Evolutionary conservation across 768 basidiomycete species (phyloP), one percentile per base, ranked within the genome.

Genomic region (Tricholoma flavovirens): DNA sequence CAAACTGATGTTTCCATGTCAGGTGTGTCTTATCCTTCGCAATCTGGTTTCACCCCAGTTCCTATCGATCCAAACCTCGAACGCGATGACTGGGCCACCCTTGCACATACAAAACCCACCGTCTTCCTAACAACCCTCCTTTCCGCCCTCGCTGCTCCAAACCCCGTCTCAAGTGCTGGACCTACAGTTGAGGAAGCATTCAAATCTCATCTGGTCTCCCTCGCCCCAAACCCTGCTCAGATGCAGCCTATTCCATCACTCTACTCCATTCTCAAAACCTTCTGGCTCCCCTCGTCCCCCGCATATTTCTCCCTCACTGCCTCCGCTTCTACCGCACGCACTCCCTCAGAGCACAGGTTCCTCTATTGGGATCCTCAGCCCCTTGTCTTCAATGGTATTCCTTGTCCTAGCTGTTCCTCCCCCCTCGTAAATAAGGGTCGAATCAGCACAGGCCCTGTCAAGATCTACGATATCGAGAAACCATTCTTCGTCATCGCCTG

Each of bases 321-420:
- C 22, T 88, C 87, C 1, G 79, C 86, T 0, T 82, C 83, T 9
- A 81, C 78, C 6, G 75, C 84, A 10, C 83, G 87, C 36, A 86
- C 82, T 0, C 83, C 86, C 2, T 84, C 86, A 5, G 83, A 88
- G 53, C 85, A 90, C 59, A 82, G 81, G 3, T 92, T 92, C 70
- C 72, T 92, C n/a, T 92, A 88, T 62, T 92, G 90, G 90, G 90
- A 92, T 58, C 90, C 90, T 0, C 83, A 85, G 49, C 87, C 89
- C 0, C 81, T 92, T 48, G 83, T 90, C 8, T 88, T 91, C 73
- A 88, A 90, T 57, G 90, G 90, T 3, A 87, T 92, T 43, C 75
- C 82, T 1, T 92, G 90, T 61, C 87, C 88, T 0, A 75, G 64
- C 42, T 92, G 90, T 64, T 70, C 80, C 6, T 64, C 76, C 4